These are phyloP conservation scores for Hericium coralloides DNA, from an alignment of 768 basidiomycete species.

Conservation along the genomic window DNA sequence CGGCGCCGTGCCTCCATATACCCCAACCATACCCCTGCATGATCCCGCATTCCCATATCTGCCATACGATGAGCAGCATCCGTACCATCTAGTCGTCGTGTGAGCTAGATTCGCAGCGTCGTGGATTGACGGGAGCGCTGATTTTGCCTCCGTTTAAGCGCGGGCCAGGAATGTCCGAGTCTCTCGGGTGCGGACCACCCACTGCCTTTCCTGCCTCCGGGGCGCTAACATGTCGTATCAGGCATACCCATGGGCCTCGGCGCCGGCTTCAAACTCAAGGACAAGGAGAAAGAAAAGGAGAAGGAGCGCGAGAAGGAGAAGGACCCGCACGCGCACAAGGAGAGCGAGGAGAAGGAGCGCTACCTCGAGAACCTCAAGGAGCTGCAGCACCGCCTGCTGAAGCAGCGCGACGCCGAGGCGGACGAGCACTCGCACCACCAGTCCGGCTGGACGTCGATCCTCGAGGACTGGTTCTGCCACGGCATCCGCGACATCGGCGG, in stretches of 20 bases:
- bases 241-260: slow-evolving; percentile 74
- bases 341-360: slow-evolving; percentile 20
- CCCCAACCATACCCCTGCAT: slow-evolving; percentile 13
- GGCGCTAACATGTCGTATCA: slow-evolving; percentile 17
- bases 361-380: slow-evolving; percentile 11
- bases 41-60: slow-evolving; percentile 36
- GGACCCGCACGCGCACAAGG: slow-evolving; percentile 27
- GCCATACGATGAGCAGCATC: slow-evolving; percentile 44
- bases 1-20: slow-evolving; percentile 46
- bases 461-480: slow-evolving; percentile 65
- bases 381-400: slow-evolving; percentile 19
- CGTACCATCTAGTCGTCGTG: slow-evolving; percentile 76
- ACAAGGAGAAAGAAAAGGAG: slow-evolving; percentile 28
- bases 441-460: slow-evolving; percentile 65
- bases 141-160: slow-evolving; percentile 25
- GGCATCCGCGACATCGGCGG: slow-evolving; percentile 13
- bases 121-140: neutral
- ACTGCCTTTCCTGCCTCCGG: neutral
- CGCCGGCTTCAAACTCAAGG: slow-evolving; percentile 66
- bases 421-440: slow-evolving; percentile 14
- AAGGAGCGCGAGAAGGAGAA: slow-evolving; percentile 25
- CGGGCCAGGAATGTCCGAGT: slow-evolving; percentile 80
- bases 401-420: slow-evolving; percentile 15
- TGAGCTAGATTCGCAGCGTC: slow-evolving; percentile 26
- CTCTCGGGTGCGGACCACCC: slow-evolving; percentile 40